Evolutionary conservation across 1,284 basidiomycete species (phyloP).

Genomic region (Trametes hirsuta): DNA sequence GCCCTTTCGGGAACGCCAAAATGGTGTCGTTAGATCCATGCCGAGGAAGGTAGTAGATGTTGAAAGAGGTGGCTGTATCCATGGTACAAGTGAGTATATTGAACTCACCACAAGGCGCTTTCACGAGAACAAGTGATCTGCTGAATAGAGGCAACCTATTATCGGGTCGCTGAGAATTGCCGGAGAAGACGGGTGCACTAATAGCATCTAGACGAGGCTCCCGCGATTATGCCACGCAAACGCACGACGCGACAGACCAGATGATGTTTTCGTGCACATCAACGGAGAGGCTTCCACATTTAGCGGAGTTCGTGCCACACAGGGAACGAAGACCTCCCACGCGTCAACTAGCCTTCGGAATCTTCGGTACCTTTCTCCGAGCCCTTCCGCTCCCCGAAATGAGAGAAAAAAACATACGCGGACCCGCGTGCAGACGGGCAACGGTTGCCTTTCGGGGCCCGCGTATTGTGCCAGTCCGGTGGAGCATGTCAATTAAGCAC

Average conservation of each 20-base stretch:
- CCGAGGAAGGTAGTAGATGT: slow-evolving; percentile 34
- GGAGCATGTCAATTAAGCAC: not conserved
- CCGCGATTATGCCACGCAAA: slow-evolving; percentile 18
- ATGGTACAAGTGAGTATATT: not conserved
- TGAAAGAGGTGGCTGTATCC: slow-evolving; percentile 19
- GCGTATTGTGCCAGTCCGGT: not conserved
- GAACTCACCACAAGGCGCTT: not conserved
- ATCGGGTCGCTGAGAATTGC: not conserved
- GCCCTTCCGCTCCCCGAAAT: not conserved
- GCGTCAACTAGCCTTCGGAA: slow-evolving; percentile 2
- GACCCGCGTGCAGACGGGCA: not conserved
- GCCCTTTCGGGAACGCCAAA: slow-evolving; percentile 33
- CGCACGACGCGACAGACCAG: not conserved
- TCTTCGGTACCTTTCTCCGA: slow-evolving; percentile 1
- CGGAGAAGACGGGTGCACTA: not conserved
- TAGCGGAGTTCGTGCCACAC: slow-evolving; percentile 1
- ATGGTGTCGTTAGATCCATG: slow-evolving; percentile 25
- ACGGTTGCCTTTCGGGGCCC: not conserved
- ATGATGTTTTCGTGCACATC: not conserved
- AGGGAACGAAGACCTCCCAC: not conserved
- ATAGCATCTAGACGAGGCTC: not conserved
- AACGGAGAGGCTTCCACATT: not conserved
- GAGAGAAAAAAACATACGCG: not conserved
- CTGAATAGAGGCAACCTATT: slow-evolving; percentile 4
- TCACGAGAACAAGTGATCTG: not conserved